Evolutionary conservation across 2,329 filamentous ascomycete species (phyloP).

Genomic region (Pestalotiopsis sp.): DNA sequence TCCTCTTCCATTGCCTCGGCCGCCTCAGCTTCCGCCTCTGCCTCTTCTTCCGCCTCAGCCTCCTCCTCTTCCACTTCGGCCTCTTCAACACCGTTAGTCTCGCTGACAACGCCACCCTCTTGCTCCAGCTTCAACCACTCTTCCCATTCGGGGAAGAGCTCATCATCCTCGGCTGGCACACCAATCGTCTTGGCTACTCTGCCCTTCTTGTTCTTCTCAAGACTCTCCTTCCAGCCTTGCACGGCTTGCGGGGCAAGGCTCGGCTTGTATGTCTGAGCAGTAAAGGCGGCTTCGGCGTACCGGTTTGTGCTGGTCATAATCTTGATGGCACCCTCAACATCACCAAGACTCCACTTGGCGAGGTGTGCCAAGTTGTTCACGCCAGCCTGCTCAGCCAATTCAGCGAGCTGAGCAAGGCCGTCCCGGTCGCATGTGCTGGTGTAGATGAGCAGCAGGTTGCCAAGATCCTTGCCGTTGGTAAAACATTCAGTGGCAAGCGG

Average conservation of each 20-base stretch:
- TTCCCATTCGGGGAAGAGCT: slow-evolving; percentile 96
- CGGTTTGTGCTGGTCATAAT: slow-evolving; percentile 79
- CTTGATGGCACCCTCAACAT: slow-evolving; percentile 80
- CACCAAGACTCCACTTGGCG: slow-evolving; percentile 83
- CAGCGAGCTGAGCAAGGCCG: slow-evolving; percentile 73
- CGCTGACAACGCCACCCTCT: slow-evolving; percentile 58
- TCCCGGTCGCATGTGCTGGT: slow-evolving; percentile 80
- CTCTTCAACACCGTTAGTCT: slow-evolving; percentile 26
- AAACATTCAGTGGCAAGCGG: slow-evolving; percentile 92
- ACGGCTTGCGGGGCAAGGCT: slow-evolving; percentile 71
- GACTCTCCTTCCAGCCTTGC: slow-evolving; percentile 75
- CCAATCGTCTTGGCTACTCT: slow-evolving; percentile 85
- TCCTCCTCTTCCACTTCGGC: slow-evolving; percentile 25
- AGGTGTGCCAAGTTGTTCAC: slow-evolving; percentile 94
- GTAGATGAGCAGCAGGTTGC: slow-evolving; percentile 85
- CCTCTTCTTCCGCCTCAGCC: slow-evolving; percentile 25
- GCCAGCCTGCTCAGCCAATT: slow-evolving; percentile 74
- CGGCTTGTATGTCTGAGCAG: slow-evolving; percentile 95
- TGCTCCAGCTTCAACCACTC: slow-evolving; percentile 83
- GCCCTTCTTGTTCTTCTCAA: slow-evolving; percentile 84
- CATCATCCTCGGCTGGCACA: slow-evolving; percentile 78
- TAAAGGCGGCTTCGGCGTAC: slow-evolving; percentile 83
- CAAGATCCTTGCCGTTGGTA: slow-evolving; percentile 84
- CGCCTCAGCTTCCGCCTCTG: slow-evolving; percentile 11
- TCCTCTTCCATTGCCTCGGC: neutral